A percentile compares a stretch with the other conserved stretches of the same genome.
Evolutionary conservation across 257 asterid genomes (phyloP).

Genomic region (Solanum microdontum): DNA sequence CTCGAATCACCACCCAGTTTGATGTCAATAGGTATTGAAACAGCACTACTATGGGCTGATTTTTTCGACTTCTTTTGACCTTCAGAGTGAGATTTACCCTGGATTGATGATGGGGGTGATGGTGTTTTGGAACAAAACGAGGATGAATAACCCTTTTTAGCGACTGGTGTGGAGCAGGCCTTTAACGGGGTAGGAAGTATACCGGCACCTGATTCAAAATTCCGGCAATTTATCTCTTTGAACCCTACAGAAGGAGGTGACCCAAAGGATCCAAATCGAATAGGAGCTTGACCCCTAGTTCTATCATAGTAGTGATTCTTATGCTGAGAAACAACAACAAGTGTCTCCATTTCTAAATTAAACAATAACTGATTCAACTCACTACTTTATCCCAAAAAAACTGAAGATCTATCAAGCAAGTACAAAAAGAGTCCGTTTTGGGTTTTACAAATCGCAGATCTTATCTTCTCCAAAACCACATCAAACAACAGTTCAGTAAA

Average conservation of each 20-base stretch:
- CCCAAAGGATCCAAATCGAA: conserved; percentile 24
- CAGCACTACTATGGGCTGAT: conserved; percentile 21
- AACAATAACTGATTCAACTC: not conserved
- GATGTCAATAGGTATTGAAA: conserved; percentile 39
- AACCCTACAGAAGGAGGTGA: conserved; percentile 24
- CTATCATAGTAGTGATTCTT: conserved; percentile 41
- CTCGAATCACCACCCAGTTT: conserved; percentile 5
- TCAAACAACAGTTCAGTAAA: conserved; percentile 11
- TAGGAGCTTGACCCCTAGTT: conserved; percentile 12
- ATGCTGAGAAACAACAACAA: conserved; percentile 55
- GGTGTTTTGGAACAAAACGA: not conserved
- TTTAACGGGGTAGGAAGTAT: conserved; percentile 45
- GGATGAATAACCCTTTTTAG: conserved; percentile 3
- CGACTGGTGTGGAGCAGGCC: conserved; percentile 19
- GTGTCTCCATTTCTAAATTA: conserved; percentile 48
- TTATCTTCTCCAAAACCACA: conserved; percentile 74
- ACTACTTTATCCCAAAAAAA: not conserved
- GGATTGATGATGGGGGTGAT: conserved; percentile 20
- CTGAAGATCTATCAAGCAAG: conserved; percentile 8
- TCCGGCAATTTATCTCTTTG: conserved; percentile 42
- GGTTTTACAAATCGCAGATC: conserved; percentile 27
- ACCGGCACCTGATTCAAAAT: conserved; percentile 48
- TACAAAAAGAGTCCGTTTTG: conserved; percentile 2
- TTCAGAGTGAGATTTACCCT: conserved; percentile 7
- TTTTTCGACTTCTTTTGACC: conserved; percentile 18